Conservation (phyloP, 108 stramenopile genomes). For the Skeletonema tropicum region DNA sequence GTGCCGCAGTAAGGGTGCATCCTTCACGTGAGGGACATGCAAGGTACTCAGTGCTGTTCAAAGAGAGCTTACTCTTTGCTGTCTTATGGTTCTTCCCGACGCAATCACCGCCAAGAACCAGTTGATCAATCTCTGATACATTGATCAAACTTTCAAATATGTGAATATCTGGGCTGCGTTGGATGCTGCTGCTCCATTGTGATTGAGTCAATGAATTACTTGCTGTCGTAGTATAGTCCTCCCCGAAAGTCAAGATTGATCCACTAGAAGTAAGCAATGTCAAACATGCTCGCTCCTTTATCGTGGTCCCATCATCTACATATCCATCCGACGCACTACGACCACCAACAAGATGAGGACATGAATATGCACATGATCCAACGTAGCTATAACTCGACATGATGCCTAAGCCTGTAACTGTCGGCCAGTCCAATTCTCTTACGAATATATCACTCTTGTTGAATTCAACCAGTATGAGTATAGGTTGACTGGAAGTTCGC, state of each 20-base stretch:
- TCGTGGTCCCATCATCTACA: constrained; percentile 7
- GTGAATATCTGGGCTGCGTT: constrained; percentile 39
- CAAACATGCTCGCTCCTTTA: constrained; percentile 62
- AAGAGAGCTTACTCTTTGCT: constrained; percentile 60
- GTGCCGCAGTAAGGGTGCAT: constrained; percentile 64
- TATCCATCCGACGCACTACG: constrained; percentile 26
- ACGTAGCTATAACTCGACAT: constrained; percentile 54
- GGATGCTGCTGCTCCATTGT: constrained; percentile 8
- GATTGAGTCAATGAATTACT: not conserved
- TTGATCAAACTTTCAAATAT: constrained; percentile 70
- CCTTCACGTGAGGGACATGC: constrained; percentile 64
- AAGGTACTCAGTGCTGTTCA: constrained; percentile 58
- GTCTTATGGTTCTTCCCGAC: constrained; percentile 53
- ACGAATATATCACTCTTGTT: constrained; percentile 57
- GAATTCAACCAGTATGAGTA: constrained; percentile 68
- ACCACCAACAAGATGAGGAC: constrained; percentile 38
- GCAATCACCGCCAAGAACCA: constrained; percentile 59
- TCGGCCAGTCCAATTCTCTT: constrained; percentile 59
- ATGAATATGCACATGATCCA: constrained; percentile 63
- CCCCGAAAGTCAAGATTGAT: constrained; percentile 63
- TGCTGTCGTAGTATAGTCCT: constrained; percentile 28
- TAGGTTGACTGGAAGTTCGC: constrained; percentile 49
- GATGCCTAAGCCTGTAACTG: constrained; percentile 47
- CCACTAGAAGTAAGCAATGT: constrained; percentile 60
- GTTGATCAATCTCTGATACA: constrained; percentile 54